A percentile compares a stretch with the other conserved stretches of the same genome.
These are phyloP conservation scores for Cronartium quercuum DNA, from an alignment of 1,284 basidiomycete genomes.

Conservation along the genomic window DNA sequence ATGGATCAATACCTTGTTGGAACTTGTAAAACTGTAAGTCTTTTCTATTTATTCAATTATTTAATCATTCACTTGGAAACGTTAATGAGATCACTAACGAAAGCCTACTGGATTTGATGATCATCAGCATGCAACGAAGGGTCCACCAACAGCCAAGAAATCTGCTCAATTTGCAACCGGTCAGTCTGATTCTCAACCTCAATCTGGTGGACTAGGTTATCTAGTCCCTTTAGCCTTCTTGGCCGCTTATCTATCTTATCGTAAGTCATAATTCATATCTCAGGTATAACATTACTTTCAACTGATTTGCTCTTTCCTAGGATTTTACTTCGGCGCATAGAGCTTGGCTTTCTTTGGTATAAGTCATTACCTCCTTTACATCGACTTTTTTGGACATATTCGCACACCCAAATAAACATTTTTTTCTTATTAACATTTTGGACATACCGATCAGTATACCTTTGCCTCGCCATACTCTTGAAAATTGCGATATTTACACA, in stretches of 20 bases:
- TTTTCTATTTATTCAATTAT: neutral
- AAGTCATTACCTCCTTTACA: too few species aligned
- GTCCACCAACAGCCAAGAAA: conserved; percentile 1
- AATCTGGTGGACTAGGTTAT: conserved; percentile 11
- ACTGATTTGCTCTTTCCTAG: too few species aligned
- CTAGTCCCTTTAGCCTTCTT: conserved; percentile 67
- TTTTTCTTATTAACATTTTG: neutral
- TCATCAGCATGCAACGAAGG: conserved; percentile 17
- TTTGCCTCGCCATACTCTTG: too few species aligned
- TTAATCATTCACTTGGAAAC: neutral
- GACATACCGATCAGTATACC: too few species aligned
- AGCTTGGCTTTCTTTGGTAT: too few species aligned
- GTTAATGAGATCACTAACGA: too few species aligned
- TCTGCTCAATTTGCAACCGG: conserved; percentile 2
- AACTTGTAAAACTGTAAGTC: conserved; percentile 53
- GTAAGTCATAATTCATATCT: too few species aligned
- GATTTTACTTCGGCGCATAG: too few species aligned
- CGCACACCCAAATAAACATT: neutral
- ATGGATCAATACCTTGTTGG: conserved; percentile 57
- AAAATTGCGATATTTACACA: too few species aligned
- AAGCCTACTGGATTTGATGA: too few species aligned
- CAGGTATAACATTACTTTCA: too few species aligned
- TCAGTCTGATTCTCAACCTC: neutral
- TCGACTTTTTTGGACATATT: too few species aligned
- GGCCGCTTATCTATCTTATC: conserved; percentile 69